phyloP scores from a whole-genome alignment of 371 early-diverging fungal species.

The Circinella umbellata region DNA sequence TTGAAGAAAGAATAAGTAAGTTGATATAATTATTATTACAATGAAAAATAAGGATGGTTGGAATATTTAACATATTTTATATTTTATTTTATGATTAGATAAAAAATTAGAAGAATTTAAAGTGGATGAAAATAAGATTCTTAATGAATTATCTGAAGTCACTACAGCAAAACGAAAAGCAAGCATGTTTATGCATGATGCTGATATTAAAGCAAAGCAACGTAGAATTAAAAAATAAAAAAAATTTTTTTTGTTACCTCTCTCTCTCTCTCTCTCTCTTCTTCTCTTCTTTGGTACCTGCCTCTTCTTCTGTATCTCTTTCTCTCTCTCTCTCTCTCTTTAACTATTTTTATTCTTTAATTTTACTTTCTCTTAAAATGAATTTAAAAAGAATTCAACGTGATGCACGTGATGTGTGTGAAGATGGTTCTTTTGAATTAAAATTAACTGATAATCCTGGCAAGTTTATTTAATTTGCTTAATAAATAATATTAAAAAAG shows the following conservation, averaged over 20 bases:
- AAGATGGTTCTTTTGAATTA: constrained; percentile 1
- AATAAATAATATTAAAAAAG: no score
- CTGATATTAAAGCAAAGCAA: background rate
- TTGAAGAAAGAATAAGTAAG: constrained; percentile 82
- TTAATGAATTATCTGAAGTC: constrained; percentile 85
- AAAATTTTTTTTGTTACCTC: background rate
- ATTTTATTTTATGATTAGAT: constrained; percentile 42
- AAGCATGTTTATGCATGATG: constrained; percentile 62
- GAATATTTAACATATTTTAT: no score
- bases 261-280: background rate
- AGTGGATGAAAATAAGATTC: constrained; percentile 79
- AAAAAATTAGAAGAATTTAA: constrained; percentile 79
- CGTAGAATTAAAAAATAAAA: constrained; percentile 1
- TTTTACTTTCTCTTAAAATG: background rate
- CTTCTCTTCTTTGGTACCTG: background rate
- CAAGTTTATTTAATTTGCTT: background rate
- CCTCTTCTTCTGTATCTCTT: background rate
- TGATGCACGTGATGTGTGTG: background rate
- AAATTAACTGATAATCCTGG: constrained; percentile 5
- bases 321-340: background rate
- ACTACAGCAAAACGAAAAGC: constrained; percentile 90
- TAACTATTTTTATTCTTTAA: no score
- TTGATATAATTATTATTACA: background rate
- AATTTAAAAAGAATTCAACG: constrained; percentile 1
- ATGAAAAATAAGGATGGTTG: no score